These are phyloP conservation scores for Neospermospora avenae DNA, from an alignment of 2,329 filamentous ascomycete species.

Conservation along the genomic window DNA sequence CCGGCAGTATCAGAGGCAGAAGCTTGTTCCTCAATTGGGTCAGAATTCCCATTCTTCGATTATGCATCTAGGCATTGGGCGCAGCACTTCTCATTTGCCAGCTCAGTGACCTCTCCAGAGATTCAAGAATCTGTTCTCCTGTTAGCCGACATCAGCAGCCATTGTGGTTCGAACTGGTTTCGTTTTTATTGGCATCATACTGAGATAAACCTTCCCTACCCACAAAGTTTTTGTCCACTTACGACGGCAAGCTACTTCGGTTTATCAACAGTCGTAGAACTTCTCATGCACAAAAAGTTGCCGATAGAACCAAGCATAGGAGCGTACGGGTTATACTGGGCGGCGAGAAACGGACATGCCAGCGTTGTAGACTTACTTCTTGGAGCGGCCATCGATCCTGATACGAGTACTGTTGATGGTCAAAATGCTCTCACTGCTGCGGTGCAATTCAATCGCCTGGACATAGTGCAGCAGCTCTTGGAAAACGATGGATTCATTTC, in stretches of 20 bases:
- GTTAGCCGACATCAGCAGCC: conserved; percentile 14
- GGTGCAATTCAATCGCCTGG: conserved; percentile 31
- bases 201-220: conserved; percentile 26
- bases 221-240: conserved; percentile 27
- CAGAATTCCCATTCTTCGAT: conserved; percentile 35
- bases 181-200: conserved; percentile 32
- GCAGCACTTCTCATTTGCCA: conserved; percentile 29
- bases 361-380: conserved; percentile 29
- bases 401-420: conserved; percentile 13
- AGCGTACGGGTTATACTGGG: no score
- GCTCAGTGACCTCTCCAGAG: not conserved
- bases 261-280: no score
- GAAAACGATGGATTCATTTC: conserved; percentile 21
- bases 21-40: conserved; percentile 25
- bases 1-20: conserved; percentile 25
- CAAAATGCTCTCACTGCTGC: conserved; percentile 35
- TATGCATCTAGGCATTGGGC: conserved; percentile 40
- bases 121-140: not conserved
- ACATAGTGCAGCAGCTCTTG: conserved; percentile 31
- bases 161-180: conserved; percentile 36
- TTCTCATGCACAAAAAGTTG: no score
- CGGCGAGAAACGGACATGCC: conserved; percentile 29
- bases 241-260: conserved; percentile 37
- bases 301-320: no score
- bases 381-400: conserved; percentile 24